Percentiles rank a stretch among this genome's conserved stretches.
Conservation (phyloP, 768 basidiomycete species). For the Boletellus ananas region DNA sequence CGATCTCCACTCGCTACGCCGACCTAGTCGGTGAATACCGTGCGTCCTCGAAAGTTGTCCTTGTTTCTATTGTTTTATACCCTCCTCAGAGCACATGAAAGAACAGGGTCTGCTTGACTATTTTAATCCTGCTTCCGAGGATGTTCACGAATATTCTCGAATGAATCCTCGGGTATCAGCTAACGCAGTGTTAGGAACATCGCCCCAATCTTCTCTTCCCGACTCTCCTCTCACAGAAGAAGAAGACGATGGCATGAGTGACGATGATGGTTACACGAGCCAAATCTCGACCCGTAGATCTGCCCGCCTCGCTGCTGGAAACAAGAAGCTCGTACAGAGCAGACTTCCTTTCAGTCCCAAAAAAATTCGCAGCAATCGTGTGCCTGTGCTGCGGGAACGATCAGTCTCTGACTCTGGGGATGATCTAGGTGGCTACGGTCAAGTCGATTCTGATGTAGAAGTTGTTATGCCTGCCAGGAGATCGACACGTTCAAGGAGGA, state of each 20-base stretch:
- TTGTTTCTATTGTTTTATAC: constrained; percentile 7
- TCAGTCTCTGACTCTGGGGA: constrained; percentile 35
- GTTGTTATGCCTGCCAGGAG: constrained; percentile 33
- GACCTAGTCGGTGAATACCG: constrained; percentile 54
- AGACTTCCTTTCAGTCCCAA: constrained; percentile 64
- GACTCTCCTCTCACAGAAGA: constrained; percentile 30
- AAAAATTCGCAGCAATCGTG: constrained; percentile 45
- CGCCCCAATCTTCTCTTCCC: constrained; percentile 7
- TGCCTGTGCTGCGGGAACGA: constrained; percentile 22
- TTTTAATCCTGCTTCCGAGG: constrained; percentile 58
- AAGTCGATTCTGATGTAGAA: constrained; percentile 27
- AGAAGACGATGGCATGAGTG: constrained; percentile 22
- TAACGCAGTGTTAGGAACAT: constrained; percentile 11
- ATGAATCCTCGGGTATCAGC: constrained; percentile 38
- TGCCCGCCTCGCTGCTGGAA: constrained; percentile 9
- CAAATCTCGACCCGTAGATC: constrained; percentile 13
- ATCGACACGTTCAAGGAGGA: constrained; percentile 46
- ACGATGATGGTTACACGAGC: constrained; percentile 8
- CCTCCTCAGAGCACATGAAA: constrained; percentile 43
- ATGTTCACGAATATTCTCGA: constrained; percentile 59
- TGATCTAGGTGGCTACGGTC: constrained; percentile 38
- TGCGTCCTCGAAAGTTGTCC: constrained; percentile 30
- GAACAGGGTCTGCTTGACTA: constrained; percentile 37
- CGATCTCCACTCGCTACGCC: constrained; percentile 38
- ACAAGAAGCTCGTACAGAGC: constrained; percentile 17